These are phyloP conservation scores for Diaporthe citrichinensis DNA, from an alignment of 2,329 filamentous ascomycete genomes.

Conservation along the genomic window DNA sequence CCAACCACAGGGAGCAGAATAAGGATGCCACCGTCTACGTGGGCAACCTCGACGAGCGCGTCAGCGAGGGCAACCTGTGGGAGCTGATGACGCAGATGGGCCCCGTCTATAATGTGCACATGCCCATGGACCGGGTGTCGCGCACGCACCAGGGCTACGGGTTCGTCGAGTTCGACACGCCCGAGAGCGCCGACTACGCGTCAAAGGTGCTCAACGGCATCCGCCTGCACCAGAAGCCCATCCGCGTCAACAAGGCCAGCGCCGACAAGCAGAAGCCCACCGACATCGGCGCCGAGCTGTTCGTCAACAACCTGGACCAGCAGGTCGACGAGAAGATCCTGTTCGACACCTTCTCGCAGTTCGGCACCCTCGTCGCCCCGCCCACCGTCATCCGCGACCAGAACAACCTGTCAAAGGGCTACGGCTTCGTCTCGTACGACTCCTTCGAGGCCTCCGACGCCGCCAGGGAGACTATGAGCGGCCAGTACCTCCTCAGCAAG, in stretches of 20 bases:
- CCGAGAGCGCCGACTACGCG: constrained; percentile 96
- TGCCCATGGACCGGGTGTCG: constrained; percentile 97
- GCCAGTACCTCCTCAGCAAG: constrained; percentile 97
- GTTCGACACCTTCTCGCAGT: constrained; percentile 93
- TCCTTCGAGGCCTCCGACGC: constrained; percentile 95
- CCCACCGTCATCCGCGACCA: constrained; percentile 96
- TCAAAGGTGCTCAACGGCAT: constrained; percentile 97
- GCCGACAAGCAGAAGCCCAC: constrained; percentile 95
- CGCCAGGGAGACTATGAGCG: constrained; percentile 92
- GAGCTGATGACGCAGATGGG: constrained; percentile 99
- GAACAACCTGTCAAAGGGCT: constrained; percentile 89
- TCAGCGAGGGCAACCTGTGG: constrained; percentile 91
- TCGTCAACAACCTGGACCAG: constrained; percentile 93
- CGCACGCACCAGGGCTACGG: constrained; percentile 98
- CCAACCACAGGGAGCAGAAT: constrained; percentile 84
- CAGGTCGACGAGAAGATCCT: constrained; percentile 97
- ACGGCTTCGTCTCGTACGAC: constrained; percentile 94
- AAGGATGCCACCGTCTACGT: constrained; percentile 99
- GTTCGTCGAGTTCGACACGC: constrained; percentile 97
- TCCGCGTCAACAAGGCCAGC: constrained; percentile 92
- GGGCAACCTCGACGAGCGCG: constrained; percentile 97
- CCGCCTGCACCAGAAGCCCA: constrained; percentile 91
- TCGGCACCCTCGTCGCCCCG: constrained; percentile 85
- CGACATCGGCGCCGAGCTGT: constrained; percentile 96
- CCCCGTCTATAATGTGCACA: constrained; percentile 96